Evolutionary conservation across 2,329 filamentous ascomycete species (phyloP), one percentile per base, ranked within the genome.

Genomic region (Oidium heveae): DNA sequence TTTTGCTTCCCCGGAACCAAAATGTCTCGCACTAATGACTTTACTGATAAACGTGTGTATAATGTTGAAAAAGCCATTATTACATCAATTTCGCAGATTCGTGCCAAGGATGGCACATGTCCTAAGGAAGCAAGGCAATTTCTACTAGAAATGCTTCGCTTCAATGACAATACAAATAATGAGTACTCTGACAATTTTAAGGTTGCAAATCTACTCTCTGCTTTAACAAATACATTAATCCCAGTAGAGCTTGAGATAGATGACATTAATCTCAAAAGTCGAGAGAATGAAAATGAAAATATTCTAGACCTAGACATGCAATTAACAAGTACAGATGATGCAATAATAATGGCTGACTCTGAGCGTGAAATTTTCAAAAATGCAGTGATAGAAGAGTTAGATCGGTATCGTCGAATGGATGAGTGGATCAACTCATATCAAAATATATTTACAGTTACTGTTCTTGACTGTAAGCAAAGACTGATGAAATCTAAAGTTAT

Each of bases 81-180:
- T 0, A 76, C 77, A 59, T 84, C 88, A 7, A 82, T 98, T 59
- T 78, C 87, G 2, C 75, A 77, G 58, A 78, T 96, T 51, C 79
- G 86, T 53, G 82, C 89, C 62, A 24, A 47, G 20, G 46, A 54
- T 12, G 44, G 44, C 8, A 41, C 22, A 61, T 88, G 87, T 54
- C 88, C 89, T 0, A 72, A 82, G 63, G 73, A 80, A 54, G 86
- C 86, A 5, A 84, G 88, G 56, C 76, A 77, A 41, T 94, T 95
- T 66, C 76, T 98, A 51, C 76, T 94, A 22, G 87, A 95, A 61
- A 84, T 93, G 64, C 72, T 98, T 36, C 82, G 84, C 52, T 89
- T 87, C 69, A 98, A 98, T 64, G 88, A 98, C 68, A 98, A 98
- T 64, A 81, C 84, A 2, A 82, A 84, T 57, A 98, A 98, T 61